Base-by-base conservation (phyloP, 1,284 basidiomycete species). In the Sutorius eximius region DNA sequence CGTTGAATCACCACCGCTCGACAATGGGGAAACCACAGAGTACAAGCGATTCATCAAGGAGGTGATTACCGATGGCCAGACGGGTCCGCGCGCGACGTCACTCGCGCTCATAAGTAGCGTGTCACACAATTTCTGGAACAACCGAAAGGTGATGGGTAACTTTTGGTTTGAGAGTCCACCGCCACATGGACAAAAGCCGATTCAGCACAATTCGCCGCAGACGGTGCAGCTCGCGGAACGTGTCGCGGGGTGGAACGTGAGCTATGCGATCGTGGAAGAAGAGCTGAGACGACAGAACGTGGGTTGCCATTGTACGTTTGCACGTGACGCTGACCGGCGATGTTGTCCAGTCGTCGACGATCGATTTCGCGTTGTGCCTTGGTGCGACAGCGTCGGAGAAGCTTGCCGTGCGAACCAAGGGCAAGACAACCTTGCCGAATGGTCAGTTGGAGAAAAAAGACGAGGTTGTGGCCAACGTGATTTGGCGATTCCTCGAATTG, bases 401-500 rank as follows among this genome's bases (percentile, higher is more conserved):
- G 63, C 78, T 89, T 40, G 93, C 93, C 0, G 73, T 77, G 44
- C 84, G 92, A 47, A 95, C 94, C 61, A 84, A 85, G 75, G 76
- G 78, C 55, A 84, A 82, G 73, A 67, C 71, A 51, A 77, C 63
- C 51, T 63, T 72, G 24, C 68, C 74, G 38, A 59, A 65, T 32
- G 72, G 75, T 38, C 79, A 82, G 12, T 79, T 99, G 34, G 96
- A 98, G 59, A 98, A 97, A 76, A 99, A 99, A 76, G 96, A 99
- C 68, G 97, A 99, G 72, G 82, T 97, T 1, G 96, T 99, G 2
- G 96, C 95, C 9, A 99, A 99, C 71, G 93, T 95, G 32, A 91
- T 99, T 59, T 98, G 95, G 95, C 85, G 96, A 45, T 97, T 99
- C 82, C 82, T 99, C 54, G 96, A 98, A 72, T 77, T 99, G 52